These are phyloP conservation scores for Agastache rugosa DNA, from an alignment of 257 asterid species.

Conservation along the genomic window DNA sequence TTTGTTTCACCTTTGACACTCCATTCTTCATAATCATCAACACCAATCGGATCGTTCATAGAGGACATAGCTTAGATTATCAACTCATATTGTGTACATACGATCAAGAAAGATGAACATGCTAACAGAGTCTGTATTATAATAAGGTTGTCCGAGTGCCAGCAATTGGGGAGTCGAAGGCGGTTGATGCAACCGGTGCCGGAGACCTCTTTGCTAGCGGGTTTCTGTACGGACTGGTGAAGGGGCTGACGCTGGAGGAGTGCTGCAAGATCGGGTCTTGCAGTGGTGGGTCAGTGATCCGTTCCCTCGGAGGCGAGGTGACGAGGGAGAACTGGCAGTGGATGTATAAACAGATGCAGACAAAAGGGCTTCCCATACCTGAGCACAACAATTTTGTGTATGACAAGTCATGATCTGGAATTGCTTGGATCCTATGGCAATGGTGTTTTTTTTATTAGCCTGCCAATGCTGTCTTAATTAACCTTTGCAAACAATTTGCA, in stretches of 20 bases:
- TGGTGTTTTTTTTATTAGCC: slow-evolving; percentile 38
- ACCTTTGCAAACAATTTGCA: slow-evolving; percentile 34
- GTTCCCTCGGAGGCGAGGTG: slow-evolving; percentile 92
- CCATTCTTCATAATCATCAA: background rate
- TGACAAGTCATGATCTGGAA: slow-evolving; percentile 24
- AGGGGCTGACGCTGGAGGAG: slow-evolving; percentile 76
- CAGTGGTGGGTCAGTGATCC: slow-evolving; percentile 92
- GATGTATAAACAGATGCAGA: slow-evolving; percentile 89
- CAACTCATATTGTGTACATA: background rate
- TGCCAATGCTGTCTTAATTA: slow-evolving; percentile 41
- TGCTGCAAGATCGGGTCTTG: slow-evolving; percentile 91
- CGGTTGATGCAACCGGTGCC: slow-evolving; percentile 94
- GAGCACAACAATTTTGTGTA: slow-evolving; percentile 31
- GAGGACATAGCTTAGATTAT: background rate
- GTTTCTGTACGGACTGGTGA: slow-evolving; percentile 86
- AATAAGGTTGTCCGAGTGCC: slow-evolving; percentile 77
- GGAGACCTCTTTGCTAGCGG: slow-evolving; percentile 99
- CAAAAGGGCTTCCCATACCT: slow-evolving; percentile 61
- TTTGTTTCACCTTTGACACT: background rate
- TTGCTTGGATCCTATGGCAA: slow-evolving; percentile 15
- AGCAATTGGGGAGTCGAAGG: slow-evolving; percentile 77
- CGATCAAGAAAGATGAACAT: background rate
- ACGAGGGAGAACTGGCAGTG: slow-evolving; percentile 90
- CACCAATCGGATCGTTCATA: background rate
- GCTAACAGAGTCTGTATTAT: background rate